phyloP scores from a whole-genome alignment of 257 asterid species.

The Jaltomata sinuosa region DNA sequence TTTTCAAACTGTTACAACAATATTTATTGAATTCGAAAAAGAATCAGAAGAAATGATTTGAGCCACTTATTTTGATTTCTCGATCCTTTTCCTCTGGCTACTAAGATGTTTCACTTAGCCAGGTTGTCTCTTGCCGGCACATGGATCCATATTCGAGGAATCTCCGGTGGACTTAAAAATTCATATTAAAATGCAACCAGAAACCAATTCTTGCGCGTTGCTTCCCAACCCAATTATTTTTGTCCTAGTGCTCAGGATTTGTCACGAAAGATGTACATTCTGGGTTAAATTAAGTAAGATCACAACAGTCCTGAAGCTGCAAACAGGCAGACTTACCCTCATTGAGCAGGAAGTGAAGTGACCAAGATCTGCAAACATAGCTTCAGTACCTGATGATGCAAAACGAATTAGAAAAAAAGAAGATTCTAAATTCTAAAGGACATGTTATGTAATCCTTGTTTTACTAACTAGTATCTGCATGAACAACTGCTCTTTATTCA shows the following conservation, averaged over 20 bases:
- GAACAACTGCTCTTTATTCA: not conserved
- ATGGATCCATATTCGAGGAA: not conserved
- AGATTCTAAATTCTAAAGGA: not conserved
- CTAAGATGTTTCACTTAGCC: not conserved
- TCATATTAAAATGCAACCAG: not conserved
- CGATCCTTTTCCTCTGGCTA: not conserved
- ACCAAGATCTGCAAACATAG: slow-evolving; percentile 58
- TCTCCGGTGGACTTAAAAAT: not conserved
- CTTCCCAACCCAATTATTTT: not conserved
- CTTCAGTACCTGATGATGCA: slow-evolving; percentile 32
- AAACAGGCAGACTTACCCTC: slow-evolving; percentile 7
- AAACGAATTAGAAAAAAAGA: not conserved
- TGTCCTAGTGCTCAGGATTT: not conserved
- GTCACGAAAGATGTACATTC: not conserved
- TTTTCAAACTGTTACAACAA: not conserved
- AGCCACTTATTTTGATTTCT: not conserved
- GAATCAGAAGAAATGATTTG: not conserved
- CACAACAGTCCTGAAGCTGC: not conserved
- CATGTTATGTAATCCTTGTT: not conserved
- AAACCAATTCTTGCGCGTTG: not conserved
- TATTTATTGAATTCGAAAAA: not conserved
- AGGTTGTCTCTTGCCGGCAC: not conserved
- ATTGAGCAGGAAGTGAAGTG: slow-evolving; percentile 46
- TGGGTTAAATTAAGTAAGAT: not conserved
- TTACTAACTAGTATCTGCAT: not conserved